These are phyloP conservation scores for Paracoccidioides lutzii DNA, from an alignment of 2,329 filamentous ascomycete species.

Conservation along the genomic window DNA sequence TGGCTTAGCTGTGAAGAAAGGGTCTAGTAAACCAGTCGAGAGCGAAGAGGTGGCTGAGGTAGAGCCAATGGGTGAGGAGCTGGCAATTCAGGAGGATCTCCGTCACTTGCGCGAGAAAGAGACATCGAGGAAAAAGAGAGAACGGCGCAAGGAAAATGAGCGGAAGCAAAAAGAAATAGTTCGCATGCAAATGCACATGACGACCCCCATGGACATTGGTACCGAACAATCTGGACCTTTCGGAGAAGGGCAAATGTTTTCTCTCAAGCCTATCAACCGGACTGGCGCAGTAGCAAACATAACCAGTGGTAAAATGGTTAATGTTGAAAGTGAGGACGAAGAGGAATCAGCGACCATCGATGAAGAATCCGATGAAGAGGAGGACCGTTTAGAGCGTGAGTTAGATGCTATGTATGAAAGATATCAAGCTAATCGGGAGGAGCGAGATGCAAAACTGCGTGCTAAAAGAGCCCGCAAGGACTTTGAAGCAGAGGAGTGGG, in stretches of 20 bases:
- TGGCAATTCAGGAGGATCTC: conserved; percentile 78
- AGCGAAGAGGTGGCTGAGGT: conserved; percentile 69
- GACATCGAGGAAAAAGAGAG: conserved; percentile 62
- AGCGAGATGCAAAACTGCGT: conserved; percentile 71
- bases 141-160: conserved; percentile 79
- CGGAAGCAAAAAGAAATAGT: conserved; percentile 86
- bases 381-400: conserved; percentile 69
- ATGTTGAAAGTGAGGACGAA: conserved; percentile 47
- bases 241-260: conserved; percentile 76
- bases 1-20: conserved; percentile 67
- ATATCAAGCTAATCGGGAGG: conserved; percentile 68
- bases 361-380: conserved; percentile 59
- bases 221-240: conserved; percentile 70
- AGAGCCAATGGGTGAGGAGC: conserved; percentile 85
- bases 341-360: conserved; percentile 45
- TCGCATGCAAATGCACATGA: conserved; percentile 97
- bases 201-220: conserved; percentile 87
- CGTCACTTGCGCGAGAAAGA: conserved; percentile 72
- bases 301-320: conserved; percentile 63
- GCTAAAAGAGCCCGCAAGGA: conserved; percentile 79
- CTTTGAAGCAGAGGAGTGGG: conserved; percentile 79
- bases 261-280: conserved; percentile 68
- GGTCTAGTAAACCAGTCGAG: conserved; percentile 27
- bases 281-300: conserved; percentile 56
- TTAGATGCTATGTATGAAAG: conserved; percentile 78